Percentiles rank a stretch among this genome's conserved stretches.
Conservation (phyloP, 352 stramenopile species). For the Phytophthora chlamydospora region DNA sequence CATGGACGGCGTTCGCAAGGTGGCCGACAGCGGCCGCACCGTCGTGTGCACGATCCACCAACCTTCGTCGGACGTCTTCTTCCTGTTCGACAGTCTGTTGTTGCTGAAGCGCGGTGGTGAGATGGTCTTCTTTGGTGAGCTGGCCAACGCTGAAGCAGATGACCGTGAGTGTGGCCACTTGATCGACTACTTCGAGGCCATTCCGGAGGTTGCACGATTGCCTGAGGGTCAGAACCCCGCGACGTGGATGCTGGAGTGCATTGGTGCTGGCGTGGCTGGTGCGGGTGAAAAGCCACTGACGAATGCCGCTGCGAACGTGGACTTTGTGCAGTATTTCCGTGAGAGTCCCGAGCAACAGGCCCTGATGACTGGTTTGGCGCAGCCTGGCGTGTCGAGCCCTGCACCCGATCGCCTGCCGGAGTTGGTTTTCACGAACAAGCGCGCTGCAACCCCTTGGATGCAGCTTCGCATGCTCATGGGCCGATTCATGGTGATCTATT, state of each 20-base stretch:
- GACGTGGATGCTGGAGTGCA: constrained; percentile 81
- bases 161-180: constrained; percentile 26
- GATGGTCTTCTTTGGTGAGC: constrained; percentile 67
- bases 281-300: constrained; percentile 7
- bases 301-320: constrained; percentile 10
- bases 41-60: constrained; percentile 71
- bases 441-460: constrained; percentile 13
- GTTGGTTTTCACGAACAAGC: constrained; percentile 25
- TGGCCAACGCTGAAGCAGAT: no score
- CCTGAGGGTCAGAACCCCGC: constrained; percentile 49
- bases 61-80: constrained; percentile 31
- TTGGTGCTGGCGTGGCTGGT: constrained; percentile 37
- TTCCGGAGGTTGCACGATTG: constrained; percentile 27
- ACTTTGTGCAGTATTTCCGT: constrained; percentile 34
- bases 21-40: constrained; percentile 67
- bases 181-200: constrained; percentile 50
- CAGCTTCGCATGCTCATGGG: constrained; percentile 24
- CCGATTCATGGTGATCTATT: constrained; percentile 40
- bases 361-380: constrained; percentile 4
- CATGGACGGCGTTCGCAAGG: constrained; percentile 76
- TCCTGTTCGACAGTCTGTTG: constrained; percentile 77
- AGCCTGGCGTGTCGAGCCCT: constrained; percentile 10
- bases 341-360: constrained; percentile 13
- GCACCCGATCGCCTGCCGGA: constrained; percentile 7
- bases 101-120: constrained; percentile 69